A percentile compares a stretch with the other conserved stretches of the same genome.
Conservation (phyloP, 345 rosid genomes). For the Pistacia vera region DNA sequence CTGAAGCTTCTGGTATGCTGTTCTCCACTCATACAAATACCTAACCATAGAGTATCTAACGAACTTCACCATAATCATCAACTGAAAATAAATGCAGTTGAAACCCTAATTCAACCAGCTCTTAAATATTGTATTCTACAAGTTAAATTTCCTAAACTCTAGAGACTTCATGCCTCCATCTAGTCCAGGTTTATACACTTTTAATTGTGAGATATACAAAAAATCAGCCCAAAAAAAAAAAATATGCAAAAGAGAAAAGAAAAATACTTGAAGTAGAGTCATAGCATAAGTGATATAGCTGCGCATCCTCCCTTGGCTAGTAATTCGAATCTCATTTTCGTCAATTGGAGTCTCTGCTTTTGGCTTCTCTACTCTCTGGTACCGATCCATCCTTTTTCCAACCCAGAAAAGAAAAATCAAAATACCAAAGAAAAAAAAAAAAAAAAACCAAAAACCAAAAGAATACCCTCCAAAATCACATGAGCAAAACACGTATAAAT, state of each 20-base stretch:
- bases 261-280: constrained; percentile 72
- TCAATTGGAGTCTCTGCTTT: constrained; percentile 72
- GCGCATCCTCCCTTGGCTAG: constrained; percentile 86
- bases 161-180: neutral
- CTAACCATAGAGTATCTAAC: neutral
- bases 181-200: neutral
- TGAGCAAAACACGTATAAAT: neutral
- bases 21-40: neutral
- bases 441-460: neutral
- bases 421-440: too few species aligned
- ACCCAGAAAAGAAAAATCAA: neutral
- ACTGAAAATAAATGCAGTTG: neutral
- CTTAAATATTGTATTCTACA: neutral
- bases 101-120: neutral
- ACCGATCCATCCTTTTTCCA: constrained; percentile 67
- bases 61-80: neutral
- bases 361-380: constrained; percentile 80
- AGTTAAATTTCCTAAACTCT: neutral
- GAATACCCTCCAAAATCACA: neutral
- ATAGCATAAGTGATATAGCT: constrained; percentile 85
- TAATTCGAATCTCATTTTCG: constrained; percentile 90
- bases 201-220: too few species aligned
- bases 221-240: neutral
- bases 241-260: neutral
- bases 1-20: neutral